Conservation (phyloP, 2,329 filamentous ascomycete species). For the Verticillium tricorpus region DNA sequence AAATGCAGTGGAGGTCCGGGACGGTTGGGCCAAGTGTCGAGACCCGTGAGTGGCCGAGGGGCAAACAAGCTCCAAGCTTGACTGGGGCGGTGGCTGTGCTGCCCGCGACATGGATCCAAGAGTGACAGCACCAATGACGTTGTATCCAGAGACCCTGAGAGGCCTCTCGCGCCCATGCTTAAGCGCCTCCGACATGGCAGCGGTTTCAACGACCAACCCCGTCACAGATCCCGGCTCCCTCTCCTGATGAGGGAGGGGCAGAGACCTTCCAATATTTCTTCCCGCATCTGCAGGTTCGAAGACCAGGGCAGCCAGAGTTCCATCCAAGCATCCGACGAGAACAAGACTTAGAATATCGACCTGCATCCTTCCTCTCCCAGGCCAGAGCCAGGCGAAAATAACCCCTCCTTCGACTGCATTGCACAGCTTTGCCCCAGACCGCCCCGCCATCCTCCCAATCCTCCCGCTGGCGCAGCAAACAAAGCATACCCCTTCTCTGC, state of each 20-base stretch:
- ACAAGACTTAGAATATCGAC: neutral
- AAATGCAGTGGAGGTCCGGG: too few species aligned
- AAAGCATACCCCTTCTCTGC: neutral
- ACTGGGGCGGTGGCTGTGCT: neutral
- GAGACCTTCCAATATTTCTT: neutral
- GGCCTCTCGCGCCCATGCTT: neutral
- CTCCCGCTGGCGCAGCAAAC: neutral
- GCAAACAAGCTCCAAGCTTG: neutral
- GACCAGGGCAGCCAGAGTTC: neutral
- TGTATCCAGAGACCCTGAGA: neutral
- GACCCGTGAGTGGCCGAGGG: neutral
- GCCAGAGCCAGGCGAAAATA: too few species aligned
- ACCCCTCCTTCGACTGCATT: neutral
- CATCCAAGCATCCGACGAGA: neutral
- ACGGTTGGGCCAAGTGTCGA: too few species aligned
- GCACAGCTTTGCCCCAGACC: neutral
- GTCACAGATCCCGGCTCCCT: neutral
- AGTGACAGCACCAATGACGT: constrained; percentile 5
- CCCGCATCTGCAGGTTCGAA: neutral
- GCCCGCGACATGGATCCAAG: neutral
- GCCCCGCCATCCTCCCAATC: neutral
- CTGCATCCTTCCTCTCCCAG: neutral
- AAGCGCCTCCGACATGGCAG: neutral
- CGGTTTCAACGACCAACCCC: neutral
- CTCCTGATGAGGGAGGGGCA: neutral